Evolutionary conservation across 2,329 filamentous ascomycete genomes (phyloP), one percentile per base, ranked within the genome.

Genomic region (Aspergillus brasiliensis): DNA sequence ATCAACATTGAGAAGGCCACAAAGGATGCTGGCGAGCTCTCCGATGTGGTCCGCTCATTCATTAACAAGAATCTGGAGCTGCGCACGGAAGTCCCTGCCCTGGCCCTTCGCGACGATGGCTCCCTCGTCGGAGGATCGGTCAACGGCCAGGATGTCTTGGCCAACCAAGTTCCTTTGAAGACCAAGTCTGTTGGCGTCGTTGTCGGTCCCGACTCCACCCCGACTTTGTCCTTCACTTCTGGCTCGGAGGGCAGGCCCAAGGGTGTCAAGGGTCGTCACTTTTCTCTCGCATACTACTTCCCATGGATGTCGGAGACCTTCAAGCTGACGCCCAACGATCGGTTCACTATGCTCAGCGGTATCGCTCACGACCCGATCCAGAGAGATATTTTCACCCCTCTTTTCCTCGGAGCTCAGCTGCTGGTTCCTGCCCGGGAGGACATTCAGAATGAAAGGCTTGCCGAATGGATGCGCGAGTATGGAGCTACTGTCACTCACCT

Each of bases 221-320:
- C 90, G 1, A 96, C 90, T 0, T 80, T 97, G 1, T 85, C 81
- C 27, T 92, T 91, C 73, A 92, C 90, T 1, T 86, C 83, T 6
- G 92, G 92, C 11, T 79, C 77, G 1, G 91, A 96, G 78, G 91
- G 91, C 48, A 82, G 85, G 65, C 92, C 92, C 34, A 97, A 96
- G 81, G 92, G 92, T 67, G 94, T 98, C 11, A 84, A 88, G 58
- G 93, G 94, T 1, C 85, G 94, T 13, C 94, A 98, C 77, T 98
- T 90, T 78, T 90, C 87, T 53, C 80, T 98, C 62, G 86, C 92
- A 1, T 88, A 90, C 69, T 98, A 97, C 79, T 96, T 94, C 72
- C 87, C 88, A 19, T 98, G 92, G 93, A 98, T 98, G 94, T 87
- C 91, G 0, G 80, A 95, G 77, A 86, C 82, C 2, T 98, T 98